These are phyloP conservation scores for Coniella vitis DNA, from an alignment of 2,329 filamentous ascomycete genomes.

Conservation along the genomic window DNA sequence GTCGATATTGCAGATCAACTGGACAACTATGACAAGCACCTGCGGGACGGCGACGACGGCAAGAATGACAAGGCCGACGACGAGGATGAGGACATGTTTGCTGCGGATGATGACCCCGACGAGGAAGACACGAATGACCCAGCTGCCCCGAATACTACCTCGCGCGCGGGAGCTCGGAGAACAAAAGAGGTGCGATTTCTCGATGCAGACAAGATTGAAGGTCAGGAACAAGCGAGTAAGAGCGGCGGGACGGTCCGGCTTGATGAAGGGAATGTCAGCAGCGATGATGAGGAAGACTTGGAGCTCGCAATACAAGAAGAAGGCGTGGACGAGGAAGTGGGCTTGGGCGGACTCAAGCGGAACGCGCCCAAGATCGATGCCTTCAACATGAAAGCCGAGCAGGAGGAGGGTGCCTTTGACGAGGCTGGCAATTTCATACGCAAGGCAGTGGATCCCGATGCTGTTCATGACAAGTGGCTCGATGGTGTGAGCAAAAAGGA, in stretches of 20 bases:
- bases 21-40: constrained; percentile 44
- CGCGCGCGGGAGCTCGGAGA: constrained; percentile 42
- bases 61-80: constrained; percentile 38
- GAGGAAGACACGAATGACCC: constrained; percentile 11
- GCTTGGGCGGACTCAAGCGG: constrained; percentile 82
- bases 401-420: constrained; percentile 90
- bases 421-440: constrained; percentile 86
- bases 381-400: constrained; percentile 86
- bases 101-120: constrained; percentile 37
- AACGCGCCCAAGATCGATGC: constrained; percentile 92
- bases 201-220: constrained; percentile 61
- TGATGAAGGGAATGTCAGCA: constrained; percentile 39
- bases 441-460: constrained; percentile 82
- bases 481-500: constrained; percentile 91
- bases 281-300: constrained; percentile 62
- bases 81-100: constrained; percentile 82
- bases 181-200: constrained; percentile 57
- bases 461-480: constrained; percentile 86
- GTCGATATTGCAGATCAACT: constrained; percentile 45
- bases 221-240: constrained; percentile 68
- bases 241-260: constrained; percentile 65
- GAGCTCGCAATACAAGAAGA: constrained; percentile 70
- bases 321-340: constrained; percentile 80
- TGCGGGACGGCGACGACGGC: constrained; percentile 30
- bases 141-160: constrained; percentile 23